Conservation (phyloP, 345 rosid genomes). For the Streptanthus diversifolius region DNA sequence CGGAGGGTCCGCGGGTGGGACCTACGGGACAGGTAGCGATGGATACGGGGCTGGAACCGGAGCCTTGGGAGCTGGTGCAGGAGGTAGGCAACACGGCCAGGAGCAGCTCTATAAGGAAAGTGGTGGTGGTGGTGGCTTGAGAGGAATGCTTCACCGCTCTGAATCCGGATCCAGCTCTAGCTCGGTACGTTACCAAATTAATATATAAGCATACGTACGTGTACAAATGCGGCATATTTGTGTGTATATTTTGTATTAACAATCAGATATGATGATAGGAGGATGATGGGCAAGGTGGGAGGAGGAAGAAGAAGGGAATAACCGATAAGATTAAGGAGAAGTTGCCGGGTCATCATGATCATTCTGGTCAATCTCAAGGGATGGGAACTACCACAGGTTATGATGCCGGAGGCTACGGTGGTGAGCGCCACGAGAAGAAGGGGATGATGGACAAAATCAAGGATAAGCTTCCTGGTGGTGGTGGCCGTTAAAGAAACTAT, state of each 20-base stretch:
- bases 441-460: constrained; percentile 64
- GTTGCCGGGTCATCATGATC: constrained; percentile 42
- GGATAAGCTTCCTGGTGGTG: constrained; percentile 59
- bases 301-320: constrained; percentile 68
- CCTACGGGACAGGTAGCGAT: constrained; percentile 29
- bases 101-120: constrained; percentile 25
- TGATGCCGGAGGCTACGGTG: constrained; percentile 19
- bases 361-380: constrained; percentile 34
- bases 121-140: constrained; percentile 22
- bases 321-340: constrained; percentile 56
- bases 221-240: neutral
- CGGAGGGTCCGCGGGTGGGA: constrained; percentile 17
- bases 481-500: constrained; percentile 19
- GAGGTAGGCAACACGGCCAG: constrained; percentile 25
- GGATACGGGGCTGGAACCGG: constrained; percentile 35
- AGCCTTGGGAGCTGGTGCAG: constrained; percentile 31
- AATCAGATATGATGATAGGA: constrained; percentile 35
- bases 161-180: constrained; percentile 51
- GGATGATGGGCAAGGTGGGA: constrained; percentile 69
- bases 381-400: constrained; percentile 32
- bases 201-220: neutral
- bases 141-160: constrained; percentile 49
- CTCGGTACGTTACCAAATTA: constrained; percentile 34
- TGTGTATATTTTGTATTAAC: neutral
- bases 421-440: constrained; percentile 51